Base-by-base conservation (phyloP, 352 stramenopile genomes). In the Phytophthora tubulina region DNA sequence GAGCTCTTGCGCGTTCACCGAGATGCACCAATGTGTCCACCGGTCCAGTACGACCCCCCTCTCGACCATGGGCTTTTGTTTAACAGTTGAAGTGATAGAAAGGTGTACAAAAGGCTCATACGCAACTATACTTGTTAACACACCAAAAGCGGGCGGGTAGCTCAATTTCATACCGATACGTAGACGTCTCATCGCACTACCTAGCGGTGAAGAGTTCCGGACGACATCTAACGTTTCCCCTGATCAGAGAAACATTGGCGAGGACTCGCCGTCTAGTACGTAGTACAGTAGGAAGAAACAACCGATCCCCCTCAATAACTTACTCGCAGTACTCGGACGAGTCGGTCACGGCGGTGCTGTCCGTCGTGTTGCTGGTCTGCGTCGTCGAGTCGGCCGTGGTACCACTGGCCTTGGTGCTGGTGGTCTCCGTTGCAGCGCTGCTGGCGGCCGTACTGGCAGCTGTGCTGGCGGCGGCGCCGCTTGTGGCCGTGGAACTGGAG, bases 251-350 rank as follows among this genome's bases (percentile, higher is more conserved):
- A 14, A 17, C 30, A 30, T 15, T 59, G 59, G 21, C 14, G 42
- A 46, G 46, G 10, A 57, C 48, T 42, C 51, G 31, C 36, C 53
- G 63, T 72, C 55, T 63, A 72, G 61, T 31, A 62, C 42, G 50
- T 55, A 50, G 46, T 2, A 27, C 21, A 27, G 21, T 44, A 39
- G 31, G n/a, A 56, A 44, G 39, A 63, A 27, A 15, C 15, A 53
- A 44, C 13, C 27, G 32, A 35, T 11, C 42, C 15, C 56, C 21
- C 21, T 27, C 36, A 33, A 44, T 42, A 50, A 61, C 41, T 72
- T 79, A 79, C 50, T 75, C 66, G 63, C 75, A 82, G 56, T 79
- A 79, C 45, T 76, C 70, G 13, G 70, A 79, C 49, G 59, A 62
- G 53, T 76, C 68, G n/a, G 77, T 71, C 50, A 54, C 65, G 9